Evolutionary conservation across 2,329 filamentous ascomycete genomes (phyloP), one percentile per base, ranked within the genome.

Genomic region (Aspergillus neotritici): DNA sequence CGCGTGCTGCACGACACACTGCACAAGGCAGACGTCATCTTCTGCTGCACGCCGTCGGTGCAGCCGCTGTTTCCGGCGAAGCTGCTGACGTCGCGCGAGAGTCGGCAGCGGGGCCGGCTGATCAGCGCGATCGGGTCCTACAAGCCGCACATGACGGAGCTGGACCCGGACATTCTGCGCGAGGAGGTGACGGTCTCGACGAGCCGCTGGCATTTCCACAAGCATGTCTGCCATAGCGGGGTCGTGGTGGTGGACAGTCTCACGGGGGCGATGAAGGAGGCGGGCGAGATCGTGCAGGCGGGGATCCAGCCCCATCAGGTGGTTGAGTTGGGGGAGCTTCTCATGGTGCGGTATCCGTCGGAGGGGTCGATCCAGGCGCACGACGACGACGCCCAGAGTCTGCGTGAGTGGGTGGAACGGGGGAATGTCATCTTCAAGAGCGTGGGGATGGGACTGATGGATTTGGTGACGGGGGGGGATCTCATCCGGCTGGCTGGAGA

Each of bases 221-320:
- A 67, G 45, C 75, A 79, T 44, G 72, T 77, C 12, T 63, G 72
- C 16, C 71, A 79, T 43, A 80, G 80, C 4, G 78, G 80, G 0
- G 75, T 82, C 0, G 66, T 84, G 1, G 68, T 83, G 4, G 78
- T 81, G 3, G 78, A 83, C 58, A 90, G 84, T 8, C 73, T 94
- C 0, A 83, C 87, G 21, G 86, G 86, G 0, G 89, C 84, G 35
- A 63, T 95, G 34, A 82, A 83, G 54, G 87, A 95, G 61, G 86
- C 90, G 0, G 91, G 91, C 0, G 91, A 97, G 69, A 73, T 97
- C 37, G 84, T 94, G 8, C 80, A 87, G 52, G 87, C 87, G 0
- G 82, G 81, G 0, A 71, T 96, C 21, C 74, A 74, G 15, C 82
- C 86, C 0, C 76, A 81, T 35, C 84, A 94, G 54, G 76, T 96